Percentiles rank a stretch among this genome's conserved stretches.
Conservation (phyloP, 371 early-diverging fungal species). For the Basidiobolus meristosporus region DNA sequence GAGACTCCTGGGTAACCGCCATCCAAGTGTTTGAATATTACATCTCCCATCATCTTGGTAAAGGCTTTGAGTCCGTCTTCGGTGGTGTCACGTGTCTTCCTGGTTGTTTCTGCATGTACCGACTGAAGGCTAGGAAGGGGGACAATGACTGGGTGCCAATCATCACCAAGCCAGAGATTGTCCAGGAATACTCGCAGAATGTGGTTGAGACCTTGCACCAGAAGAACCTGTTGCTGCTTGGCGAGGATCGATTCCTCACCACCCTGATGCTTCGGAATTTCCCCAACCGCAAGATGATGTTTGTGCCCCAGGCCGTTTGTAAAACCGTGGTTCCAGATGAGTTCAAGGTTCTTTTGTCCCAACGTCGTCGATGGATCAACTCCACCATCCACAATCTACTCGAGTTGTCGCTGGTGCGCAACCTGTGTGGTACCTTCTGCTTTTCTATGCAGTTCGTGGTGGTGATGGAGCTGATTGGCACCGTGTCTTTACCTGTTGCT, state of each 20-base stretch:
- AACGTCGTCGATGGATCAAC: constrained; percentile 82
- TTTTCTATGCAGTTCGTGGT: constrained; percentile 82
- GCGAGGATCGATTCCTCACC: constrained; percentile 90
- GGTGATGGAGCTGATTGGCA: constrained; percentile 69
- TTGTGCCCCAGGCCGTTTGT: constrained; percentile 76
- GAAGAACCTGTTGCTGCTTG: constrained; percentile 82
- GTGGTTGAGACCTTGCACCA: constrained; percentile 82
- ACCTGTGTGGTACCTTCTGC: constrained; percentile 78
- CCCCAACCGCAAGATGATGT: constrained; percentile 76
- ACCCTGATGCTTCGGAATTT: constrained; percentile 86
- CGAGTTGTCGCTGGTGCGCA: constrained; percentile 57
- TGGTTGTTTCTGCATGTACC: constrained; percentile 89
- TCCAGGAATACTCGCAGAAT: constrained; percentile 74
- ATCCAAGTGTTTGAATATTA: constrained; percentile 96
- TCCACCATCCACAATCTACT: constrained; percentile 73
- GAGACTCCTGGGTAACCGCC: constrained; percentile 67
- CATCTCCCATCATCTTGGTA: constrained; percentile 82
- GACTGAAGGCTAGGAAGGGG: constrained; percentile 66
- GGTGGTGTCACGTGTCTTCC: constrained; percentile 95
- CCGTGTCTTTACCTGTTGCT: constrained; percentile 65
- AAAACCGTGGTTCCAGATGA: constrained; percentile 64
- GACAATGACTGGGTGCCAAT: constrained; percentile 50
- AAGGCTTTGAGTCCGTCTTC: constrained; percentile 88
- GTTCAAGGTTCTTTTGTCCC: constrained; percentile 57
- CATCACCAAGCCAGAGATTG: constrained; percentile 68